Conservation (phyloP, 2,329 filamentous ascomycete genomes). For the Sclerotinia minor region DNA sequence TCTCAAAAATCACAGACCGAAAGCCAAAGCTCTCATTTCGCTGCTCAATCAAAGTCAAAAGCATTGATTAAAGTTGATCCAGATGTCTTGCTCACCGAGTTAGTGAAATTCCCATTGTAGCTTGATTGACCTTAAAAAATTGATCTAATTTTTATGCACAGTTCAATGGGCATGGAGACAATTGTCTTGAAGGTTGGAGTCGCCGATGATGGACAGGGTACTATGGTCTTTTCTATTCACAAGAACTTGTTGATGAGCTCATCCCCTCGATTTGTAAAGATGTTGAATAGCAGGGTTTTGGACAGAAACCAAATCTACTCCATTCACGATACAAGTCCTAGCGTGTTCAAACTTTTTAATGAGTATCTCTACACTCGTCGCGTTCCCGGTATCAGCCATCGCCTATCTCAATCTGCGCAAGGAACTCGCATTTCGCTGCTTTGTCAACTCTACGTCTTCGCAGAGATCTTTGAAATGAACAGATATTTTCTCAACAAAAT, state of each 20-base stretch:
- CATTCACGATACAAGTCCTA: constrained; percentile 17
- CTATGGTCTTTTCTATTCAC: constrained; percentile 20
- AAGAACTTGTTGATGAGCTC: neutral
- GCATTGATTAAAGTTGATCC: constrained; percentile 1
- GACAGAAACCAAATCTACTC: neutral
- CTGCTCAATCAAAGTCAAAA: neutral
- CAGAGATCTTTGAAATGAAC: constrained; percentile 26
- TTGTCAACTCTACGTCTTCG: constrained; percentile 32
- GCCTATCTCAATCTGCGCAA: constrained; percentile 5
- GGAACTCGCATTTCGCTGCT: constrained; percentile 25
- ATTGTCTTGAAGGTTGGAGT: constrained; percentile 7
- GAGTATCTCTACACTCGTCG: constrained; percentile 30
- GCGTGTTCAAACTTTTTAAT: constrained; percentile 31
- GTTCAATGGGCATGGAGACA: constrained; percentile 17
- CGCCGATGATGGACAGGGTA: neutral
- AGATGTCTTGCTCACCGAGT: constrained; percentile 17
- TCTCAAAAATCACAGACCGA: neutral
- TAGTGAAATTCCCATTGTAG: neutral
- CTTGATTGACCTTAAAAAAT: neutral
- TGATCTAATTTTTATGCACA: neutral
- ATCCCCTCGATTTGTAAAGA: constrained; percentile 9
- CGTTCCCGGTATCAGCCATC: constrained; percentile 24
- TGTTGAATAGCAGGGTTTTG: neutral
- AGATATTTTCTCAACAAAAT: constrained; percentile 29
- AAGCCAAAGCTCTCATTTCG: neutral